Evolutionary conservation across 208 protist genomes (phyloP).

Genomic region (Leptomonas pyrrhocoris): DNA sequence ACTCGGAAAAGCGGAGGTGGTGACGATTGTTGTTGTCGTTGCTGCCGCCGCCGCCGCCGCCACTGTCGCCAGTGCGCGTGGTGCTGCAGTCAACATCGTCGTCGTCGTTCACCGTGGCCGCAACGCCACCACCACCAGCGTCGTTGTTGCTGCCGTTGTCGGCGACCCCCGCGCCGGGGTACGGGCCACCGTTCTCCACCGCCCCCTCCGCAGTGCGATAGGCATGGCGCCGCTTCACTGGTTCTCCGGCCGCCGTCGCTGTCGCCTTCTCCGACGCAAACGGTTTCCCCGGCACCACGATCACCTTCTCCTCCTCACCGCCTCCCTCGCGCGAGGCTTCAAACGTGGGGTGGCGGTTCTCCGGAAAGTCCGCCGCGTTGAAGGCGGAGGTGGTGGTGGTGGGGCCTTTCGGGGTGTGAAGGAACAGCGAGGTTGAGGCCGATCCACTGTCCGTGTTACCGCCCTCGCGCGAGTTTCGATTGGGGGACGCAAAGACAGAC

Average conservation of each 20-base stretch:
- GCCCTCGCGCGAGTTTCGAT: neutral
- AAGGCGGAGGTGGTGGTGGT: constrained; percentile 3
- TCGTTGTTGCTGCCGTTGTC: neutral
- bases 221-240: constrained; percentile 8
- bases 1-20: constrained; percentile 29
- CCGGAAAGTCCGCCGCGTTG: neutral
- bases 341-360: neutral
- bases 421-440: neutral
- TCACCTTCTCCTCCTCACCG: neutral
- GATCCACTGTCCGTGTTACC: neutral
- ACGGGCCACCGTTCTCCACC: constrained; percentile 2
- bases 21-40: neutral
- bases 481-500: neutral
- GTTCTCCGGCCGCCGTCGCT: neutral
- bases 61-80: neutral
- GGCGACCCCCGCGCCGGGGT: neutral
- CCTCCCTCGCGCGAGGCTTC: too few relatives aligned
- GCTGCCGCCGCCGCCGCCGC: neutral
- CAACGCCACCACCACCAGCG: neutral
- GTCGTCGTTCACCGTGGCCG: neutral
- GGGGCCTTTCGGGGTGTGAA: constrained; percentile 5
- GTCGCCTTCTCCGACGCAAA: neutral
- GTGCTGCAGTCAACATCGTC: neutral
- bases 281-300: neutral
- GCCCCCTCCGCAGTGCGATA: constrained; percentile 1